These are phyloP conservation scores for Sclerospora graminicola DNA, from an alignment of 352 stramenopile species.

Conservation along the genomic window DNA sequence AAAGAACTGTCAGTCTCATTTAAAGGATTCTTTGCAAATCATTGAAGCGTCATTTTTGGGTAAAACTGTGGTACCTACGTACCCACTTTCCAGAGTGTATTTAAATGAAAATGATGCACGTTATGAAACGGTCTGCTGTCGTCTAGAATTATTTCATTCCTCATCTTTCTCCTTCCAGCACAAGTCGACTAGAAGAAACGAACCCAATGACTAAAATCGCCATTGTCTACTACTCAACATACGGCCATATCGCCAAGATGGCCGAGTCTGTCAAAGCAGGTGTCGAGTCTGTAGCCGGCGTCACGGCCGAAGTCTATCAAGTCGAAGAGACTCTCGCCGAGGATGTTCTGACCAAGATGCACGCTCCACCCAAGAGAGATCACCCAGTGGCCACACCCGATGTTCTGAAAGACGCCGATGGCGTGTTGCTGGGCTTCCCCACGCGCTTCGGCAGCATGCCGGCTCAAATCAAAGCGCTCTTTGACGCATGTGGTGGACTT, in stretches of 20 bases:
- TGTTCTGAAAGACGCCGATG: conserved; percentile 62
- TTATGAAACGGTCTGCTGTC: not conserved
- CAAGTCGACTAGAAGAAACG: not conserved
- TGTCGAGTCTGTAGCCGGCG: conserved; percentile 54
- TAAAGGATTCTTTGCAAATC: not conserved
- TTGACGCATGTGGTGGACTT: conserved; percentile 77
- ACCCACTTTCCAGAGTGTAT: too few relatives aligned
- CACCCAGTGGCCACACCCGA: conserved; percentile 49
- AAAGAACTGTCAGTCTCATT: not conserved
- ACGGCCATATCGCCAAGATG: conserved; percentile 77
- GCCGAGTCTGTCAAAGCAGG: conserved; percentile 65
- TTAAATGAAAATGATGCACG: too few relatives aligned
- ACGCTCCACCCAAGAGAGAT: conserved; percentile 65
- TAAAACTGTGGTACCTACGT: too few relatives aligned
- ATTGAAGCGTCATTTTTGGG: conserved; percentile 4
- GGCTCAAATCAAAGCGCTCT: conserved; percentile 87
- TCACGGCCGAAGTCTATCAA: conserved; percentile 58
- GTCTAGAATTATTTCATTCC: conserved; percentile 9
- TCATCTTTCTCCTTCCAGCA: conserved; percentile 13
- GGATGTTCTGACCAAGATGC: conserved; percentile 78
- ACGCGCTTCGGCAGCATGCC: conserved; percentile 73
- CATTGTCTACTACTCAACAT: conserved; percentile 83
- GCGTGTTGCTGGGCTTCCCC: conserved; percentile 80
- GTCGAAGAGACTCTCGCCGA: conserved; percentile 72
- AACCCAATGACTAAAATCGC: conserved; percentile 52